Evolutionary conservation across 805 yeast species (phyloP).

Genomic region (Schwanniomyces vanrijiae): DNA sequence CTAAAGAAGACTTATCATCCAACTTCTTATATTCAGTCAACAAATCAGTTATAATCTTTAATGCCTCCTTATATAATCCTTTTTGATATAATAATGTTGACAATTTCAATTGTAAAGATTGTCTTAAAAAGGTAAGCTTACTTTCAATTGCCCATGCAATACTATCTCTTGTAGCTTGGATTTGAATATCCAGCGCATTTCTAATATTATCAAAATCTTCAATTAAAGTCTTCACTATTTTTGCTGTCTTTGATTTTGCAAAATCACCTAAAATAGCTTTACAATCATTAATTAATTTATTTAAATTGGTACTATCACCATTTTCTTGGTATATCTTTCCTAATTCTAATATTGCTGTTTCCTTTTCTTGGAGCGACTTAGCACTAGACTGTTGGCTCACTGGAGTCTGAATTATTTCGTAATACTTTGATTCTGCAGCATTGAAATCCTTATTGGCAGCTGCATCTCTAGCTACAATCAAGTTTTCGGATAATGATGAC

Average conservation of each 20-base stretch:
- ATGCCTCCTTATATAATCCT: slow-evolving; percentile 63
- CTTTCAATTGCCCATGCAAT: slow-evolving; percentile 84
- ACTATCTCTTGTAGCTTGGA: slow-evolving; percentile 70
- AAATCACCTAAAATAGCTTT: slow-evolving; percentile 70
- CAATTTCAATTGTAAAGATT: slow-evolving; percentile 80
- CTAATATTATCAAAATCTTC: slow-evolving; percentile 72
- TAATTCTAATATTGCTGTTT: slow-evolving; percentile 69
- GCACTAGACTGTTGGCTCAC: slow-evolving; percentile 8
- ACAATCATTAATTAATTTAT: slow-evolving; percentile 63
- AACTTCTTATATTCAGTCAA: slow-evolving; percentile 85
- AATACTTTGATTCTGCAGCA: slow-evolving; percentile 62
- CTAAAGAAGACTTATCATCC: slow-evolving; percentile 93
- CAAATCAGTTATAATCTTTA: slow-evolving; percentile 68
- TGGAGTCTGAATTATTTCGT: slow-evolving; percentile 41
- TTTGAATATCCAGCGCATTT: slow-evolving; percentile 65
- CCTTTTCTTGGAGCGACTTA: slow-evolving; percentile 46
- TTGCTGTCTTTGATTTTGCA: slow-evolving; percentile 95
- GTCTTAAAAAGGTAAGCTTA: slow-evolving; percentile 86
- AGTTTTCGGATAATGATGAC: slow-evolving; percentile 23
- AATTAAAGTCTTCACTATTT: slow-evolving; percentile 77
- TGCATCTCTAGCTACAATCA: slow-evolving; percentile 65
- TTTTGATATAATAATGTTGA: slow-evolving; percentile 73
- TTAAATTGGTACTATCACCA: slow-evolving; percentile 50
- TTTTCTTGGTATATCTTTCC: slow-evolving; percentile 66
- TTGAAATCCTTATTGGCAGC: slow-evolving; percentile 47